These are phyloP conservation scores for Aspergillus saccharolyticus DNA, from an alignment of 495 filamentous ascomycete species.

Conservation along the genomic window DNA sequence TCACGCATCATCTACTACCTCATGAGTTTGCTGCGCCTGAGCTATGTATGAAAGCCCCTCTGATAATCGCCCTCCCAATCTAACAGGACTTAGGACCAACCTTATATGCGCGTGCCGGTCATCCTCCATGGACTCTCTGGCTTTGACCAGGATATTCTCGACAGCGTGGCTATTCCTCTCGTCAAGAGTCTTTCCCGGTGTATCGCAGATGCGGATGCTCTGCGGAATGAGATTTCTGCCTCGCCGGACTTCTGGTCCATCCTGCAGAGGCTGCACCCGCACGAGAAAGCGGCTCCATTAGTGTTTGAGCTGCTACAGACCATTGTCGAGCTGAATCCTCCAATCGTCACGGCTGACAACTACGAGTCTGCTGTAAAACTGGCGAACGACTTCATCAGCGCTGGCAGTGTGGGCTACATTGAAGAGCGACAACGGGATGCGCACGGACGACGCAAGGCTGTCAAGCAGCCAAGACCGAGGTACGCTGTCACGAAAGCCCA, in stretches of 20 bases:
- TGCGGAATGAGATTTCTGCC: slow-evolving; percentile 87
- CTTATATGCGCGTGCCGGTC: slow-evolving; percentile 87
- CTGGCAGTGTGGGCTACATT: slow-evolving; percentile 72
- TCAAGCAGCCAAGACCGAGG: slow-evolving; percentile 55
- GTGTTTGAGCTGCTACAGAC: slow-evolving; percentile 80
- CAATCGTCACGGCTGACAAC: slow-evolving; percentile 88
- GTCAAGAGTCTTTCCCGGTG: slow-evolving; percentile 77
- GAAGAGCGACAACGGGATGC: slow-evolving; percentile 76
- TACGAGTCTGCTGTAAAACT: slow-evolving; percentile 80
- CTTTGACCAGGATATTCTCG: slow-evolving; percentile 70
- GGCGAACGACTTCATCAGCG: slow-evolving; percentile 84
- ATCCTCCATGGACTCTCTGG: slow-evolving; percentile 86
- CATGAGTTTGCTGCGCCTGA: slow-evolving; percentile 73
- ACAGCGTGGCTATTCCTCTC: slow-evolving; percentile 67
- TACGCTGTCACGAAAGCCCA: slow-evolving; percentile 25
- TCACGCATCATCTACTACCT: slow-evolving; percentile 84
- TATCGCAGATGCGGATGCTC: slow-evolving; percentile 64
- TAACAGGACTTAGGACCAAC: slow-evolving; percentile 63
- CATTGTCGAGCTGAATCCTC: slow-evolving; percentile 59
- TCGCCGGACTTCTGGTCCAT: slow-evolving; percentile 98
- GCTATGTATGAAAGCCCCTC: slow-evolving; percentile 61
- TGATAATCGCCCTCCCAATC: slow-evolving; percentile 6
- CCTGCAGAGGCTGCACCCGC: slow-evolving; percentile 64
- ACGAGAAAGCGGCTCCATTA: slow-evolving; percentile 61
- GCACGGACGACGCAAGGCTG: slow-evolving; percentile 46